Evolutionary conservation across 2,329 filamentous ascomycete species (phyloP), one percentile per base, ranked within the genome.

Genomic region (Akanthomyces uredinophilus): DNA sequence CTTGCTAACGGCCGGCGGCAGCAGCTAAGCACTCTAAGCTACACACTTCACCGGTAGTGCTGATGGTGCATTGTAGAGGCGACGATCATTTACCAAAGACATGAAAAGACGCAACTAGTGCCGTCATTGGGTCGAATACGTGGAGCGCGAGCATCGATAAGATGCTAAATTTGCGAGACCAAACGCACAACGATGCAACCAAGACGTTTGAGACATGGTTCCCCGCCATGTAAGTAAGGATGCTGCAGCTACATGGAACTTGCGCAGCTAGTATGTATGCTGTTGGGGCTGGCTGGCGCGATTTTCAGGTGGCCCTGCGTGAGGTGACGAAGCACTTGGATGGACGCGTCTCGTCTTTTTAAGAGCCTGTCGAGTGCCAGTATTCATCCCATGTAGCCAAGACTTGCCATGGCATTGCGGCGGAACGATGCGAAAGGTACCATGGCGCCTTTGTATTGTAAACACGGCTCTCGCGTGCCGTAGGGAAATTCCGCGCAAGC

Each of bases 381-480:
- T 22, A 43, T 29, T 13, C 20, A 47, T 47, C 43, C n/a, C 43
- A 55, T 55, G 22, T 43, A 20, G 37, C 54, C 39, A 46, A 57
- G 44, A 39, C 4, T 24, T 41, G 49, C 37, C 18, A 20, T 39
- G 54, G 35, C 54, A 37, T 47, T 41, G 29, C 2, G 32, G 50
- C 46, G 46, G 8, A 24, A 44, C 5, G 24, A 32, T 41, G 10
- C 29, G 44, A 22, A n/a, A 32, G 39, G 22, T 18, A 22, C 52
- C 37, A 16, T 3, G 46, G 13, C 16, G 14, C 18, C 18, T 7
- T 29, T 20, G 41, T 4, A 29, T 39, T 57, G 44, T 43, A 39
- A 11, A 4, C 8, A 44, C 58, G 58, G 58, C 58, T 60, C 58
- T 60, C 58, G 58, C 49, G 37, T 54, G 41, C 29, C 20, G 20